Evolutionary conservation across 2,329 filamentous ascomycete species (phyloP), one percentile per base, ranked within the genome.

Genomic region (Metarhizium sp.): DNA sequence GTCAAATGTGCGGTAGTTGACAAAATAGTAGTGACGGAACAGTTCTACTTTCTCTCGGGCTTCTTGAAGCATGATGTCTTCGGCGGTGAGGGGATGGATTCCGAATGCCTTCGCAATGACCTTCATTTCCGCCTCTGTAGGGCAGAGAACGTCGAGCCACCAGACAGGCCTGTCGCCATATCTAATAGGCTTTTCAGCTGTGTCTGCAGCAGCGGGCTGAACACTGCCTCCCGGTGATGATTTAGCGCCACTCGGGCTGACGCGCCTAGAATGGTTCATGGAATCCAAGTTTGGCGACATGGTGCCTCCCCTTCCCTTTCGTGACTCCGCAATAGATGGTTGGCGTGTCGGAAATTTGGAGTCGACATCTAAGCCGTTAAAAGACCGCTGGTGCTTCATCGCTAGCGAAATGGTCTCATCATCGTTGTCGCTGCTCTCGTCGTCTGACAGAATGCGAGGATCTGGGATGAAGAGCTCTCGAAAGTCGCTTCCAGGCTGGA

Each of bases 1-100:
- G 68, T 99, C 94, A 66, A 99, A 99, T 0, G 91, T 95, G 16
- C 94, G 88, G 70, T 99, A 99, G 69, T 96, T 97, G 73, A 99
- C 90, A 65, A 99, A 96, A 71, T 99, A 99, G 74, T 99, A 99
- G 68, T 95, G 88, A 38, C 90, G 86, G 77, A 99, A 99, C 1
- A 99, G 79, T 69, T 99, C 94, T 0, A 99, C 94, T 73, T 99
- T 99, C 67, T 99, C 94, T 25, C 94, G 92, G 45, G 92, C 89
- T 74, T 99, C 94, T 69, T 97, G 90, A 76, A 96, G 86, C 80
- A 97, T 87, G 64, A 99, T 96, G 67, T 99, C 94, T 70, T 99
- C 94, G 2, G 90, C 87, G 0, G 94, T 99, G 57, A 99, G 75
- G 0, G 94, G 92, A 72, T 99, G 94, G 58, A 99, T 96, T 16